phyloP scores from a whole-genome alignment of 2,329 filamentous ascomycete species.

The Monosporascus sp. region DNA sequence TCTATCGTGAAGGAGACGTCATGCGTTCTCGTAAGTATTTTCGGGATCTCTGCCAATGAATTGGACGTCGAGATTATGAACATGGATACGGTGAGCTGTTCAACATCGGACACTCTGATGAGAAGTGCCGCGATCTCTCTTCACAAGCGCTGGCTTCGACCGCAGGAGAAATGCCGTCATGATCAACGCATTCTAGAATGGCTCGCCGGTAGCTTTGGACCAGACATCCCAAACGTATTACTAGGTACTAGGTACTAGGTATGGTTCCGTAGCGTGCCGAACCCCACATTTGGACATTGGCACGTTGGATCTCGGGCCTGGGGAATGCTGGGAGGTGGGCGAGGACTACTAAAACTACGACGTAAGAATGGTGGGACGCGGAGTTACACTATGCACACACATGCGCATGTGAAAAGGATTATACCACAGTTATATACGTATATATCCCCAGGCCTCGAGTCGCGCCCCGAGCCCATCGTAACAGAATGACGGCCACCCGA shows the following conservation, averaged over 20 bases:
- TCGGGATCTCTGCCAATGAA: too few species aligned
- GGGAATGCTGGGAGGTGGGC: neutral
- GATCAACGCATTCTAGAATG: conserved; percentile 7
- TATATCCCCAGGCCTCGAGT: neutral
- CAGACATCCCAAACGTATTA: too few species aligned
- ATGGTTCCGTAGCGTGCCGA: conserved; percentile 17
- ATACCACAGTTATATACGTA: neutral
- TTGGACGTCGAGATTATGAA: neutral
- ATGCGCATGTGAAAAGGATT: neutral
- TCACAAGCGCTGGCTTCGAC: too few species aligned
- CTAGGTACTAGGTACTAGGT: neutral
- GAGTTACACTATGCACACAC: too few species aligned
- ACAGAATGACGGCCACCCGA: too few species aligned
- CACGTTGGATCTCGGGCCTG: neutral
- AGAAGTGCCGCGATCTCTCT: too few species aligned
- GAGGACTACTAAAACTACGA: too few species aligned
- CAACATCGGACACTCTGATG: too few species aligned
- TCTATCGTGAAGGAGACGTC: neutral
- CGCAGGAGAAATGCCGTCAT: conserved; percentile 11
- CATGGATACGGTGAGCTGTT: neutral
- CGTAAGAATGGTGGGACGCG: too few species aligned
- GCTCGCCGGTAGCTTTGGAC: neutral
- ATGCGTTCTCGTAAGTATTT: neutral
- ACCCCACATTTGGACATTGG: conserved; percentile 5
- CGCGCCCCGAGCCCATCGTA: neutral